phyloP scores from a whole-genome alignment of 257 asterid species.

The Fraxinus pennsylvanica region DNA sequence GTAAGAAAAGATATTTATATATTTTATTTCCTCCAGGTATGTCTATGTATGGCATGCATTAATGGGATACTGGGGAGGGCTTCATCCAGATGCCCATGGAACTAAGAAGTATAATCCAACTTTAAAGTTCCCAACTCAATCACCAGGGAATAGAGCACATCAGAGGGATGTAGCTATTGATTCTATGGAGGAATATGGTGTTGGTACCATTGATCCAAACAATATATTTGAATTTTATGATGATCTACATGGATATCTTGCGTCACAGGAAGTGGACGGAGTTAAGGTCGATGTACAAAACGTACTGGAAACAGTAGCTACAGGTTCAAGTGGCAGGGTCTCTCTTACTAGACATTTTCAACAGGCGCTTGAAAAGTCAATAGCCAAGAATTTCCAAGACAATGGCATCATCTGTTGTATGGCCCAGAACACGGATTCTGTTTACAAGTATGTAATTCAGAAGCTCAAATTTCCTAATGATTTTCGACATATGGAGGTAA shows the following conservation, averaged over 20 bases:
- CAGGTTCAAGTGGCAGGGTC: conserved; percentile 50
- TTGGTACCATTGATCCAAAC: conserved; percentile 42
- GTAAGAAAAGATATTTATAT: background rate
- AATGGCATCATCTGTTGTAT: conserved; percentile 60
- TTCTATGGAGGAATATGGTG: conserved; percentile 44
- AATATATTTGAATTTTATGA: conserved; percentile 42
- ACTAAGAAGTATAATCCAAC: conserved; percentile 43
- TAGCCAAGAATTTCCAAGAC: conserved; percentile 48
- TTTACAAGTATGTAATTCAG: conserved; percentile 43
- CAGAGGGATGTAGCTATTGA: conserved; percentile 45
- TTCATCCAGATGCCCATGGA: conserved; percentile 41
- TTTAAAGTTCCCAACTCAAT: conserved; percentile 41
- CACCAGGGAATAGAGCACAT: conserved; percentile 47
- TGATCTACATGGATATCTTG: conserved; percentile 49
- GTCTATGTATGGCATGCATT: conserved; percentile 52
- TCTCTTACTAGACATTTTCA: conserved; percentile 44
- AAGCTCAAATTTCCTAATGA: background rate
- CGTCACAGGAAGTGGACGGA: conserved; percentile 49
- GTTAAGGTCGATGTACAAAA: conserved; percentile 55
- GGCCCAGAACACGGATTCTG: conserved; percentile 61
- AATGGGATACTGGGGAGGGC: conserved; percentile 61
- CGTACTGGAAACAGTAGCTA: conserved; percentile 47
- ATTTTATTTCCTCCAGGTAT: conserved; percentile 32
- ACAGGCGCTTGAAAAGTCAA: conserved; percentile 56
- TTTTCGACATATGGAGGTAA: background rate